A percentile compares a stretch with the other conserved stretches of the same genome.
phyloP scores from a whole-genome alignment of 352 stramenopile species.

The Globisporangium cystogenes region DNA sequence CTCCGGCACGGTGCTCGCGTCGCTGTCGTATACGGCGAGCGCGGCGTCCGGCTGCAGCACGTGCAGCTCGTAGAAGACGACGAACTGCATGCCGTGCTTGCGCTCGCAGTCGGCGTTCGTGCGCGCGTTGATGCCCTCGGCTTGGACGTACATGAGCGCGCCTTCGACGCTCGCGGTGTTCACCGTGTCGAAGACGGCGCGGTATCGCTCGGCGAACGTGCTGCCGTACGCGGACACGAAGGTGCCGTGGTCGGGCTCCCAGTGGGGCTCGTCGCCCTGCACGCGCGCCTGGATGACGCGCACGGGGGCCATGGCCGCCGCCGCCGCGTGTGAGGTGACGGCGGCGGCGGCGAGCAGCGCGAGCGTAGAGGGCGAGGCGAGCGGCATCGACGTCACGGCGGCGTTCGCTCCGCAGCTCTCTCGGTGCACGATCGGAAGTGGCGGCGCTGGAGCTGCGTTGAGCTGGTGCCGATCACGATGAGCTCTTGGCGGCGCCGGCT shows the following conservation, averaged over 20 bases:
- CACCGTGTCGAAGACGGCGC: slow-evolving; percentile 48
- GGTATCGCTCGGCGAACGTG: slow-evolving; percentile 32
- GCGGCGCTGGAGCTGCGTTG: no score
- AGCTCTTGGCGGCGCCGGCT: no score
- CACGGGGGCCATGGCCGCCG: slow-evolving; percentile 5
- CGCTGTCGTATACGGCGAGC: slow-evolving; percentile 21
- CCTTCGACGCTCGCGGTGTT: slow-evolving; percentile 77
- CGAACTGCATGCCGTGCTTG: slow-evolving; percentile 67
- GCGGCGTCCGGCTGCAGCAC: slow-evolving; percentile 42
- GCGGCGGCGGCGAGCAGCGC: no score
- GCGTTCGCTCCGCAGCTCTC: no score
- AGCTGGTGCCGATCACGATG: no score
- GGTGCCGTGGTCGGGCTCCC: slow-evolving; percentile 11
- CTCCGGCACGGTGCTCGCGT: slow-evolving; percentile 26
- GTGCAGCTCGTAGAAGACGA: slow-evolving; percentile 68
- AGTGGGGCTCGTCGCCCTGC: slow-evolving; percentile 12
- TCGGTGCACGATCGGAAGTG: background rate
- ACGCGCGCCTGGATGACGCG: slow-evolving; percentile 13
- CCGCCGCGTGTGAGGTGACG: background rate
- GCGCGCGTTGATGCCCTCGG: slow-evolving; percentile 57
- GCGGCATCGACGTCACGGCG: background rate
- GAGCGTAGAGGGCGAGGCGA: background rate
- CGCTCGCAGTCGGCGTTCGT: slow-evolving; percentile 34
- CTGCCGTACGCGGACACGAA: slow-evolving; percentile 14
- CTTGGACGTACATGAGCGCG: slow-evolving; percentile 75